Percentiles rank a stretch among this genome's conserved stretches.
Conservation (phyloP, 768 basidiomycete genomes). For the Russula olivacea region DNA sequence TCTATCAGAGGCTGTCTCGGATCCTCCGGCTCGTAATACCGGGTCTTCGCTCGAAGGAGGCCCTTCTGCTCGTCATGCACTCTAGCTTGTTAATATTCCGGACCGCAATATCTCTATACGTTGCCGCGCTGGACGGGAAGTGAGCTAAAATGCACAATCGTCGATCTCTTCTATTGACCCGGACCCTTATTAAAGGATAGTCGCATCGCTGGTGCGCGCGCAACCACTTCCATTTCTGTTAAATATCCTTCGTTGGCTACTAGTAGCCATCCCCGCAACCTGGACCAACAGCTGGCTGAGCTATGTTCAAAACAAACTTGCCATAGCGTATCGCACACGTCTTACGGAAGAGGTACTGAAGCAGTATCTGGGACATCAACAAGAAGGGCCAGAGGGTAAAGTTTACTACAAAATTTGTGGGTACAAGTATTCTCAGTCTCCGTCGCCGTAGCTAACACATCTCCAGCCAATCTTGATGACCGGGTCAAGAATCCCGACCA, state of each 20-base stretch:
- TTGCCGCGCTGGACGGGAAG: slow-evolving; percentile 91
- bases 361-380: slow-evolving; percentile 74
- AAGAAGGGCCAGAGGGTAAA: slow-evolving; percentile 63
- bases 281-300: slow-evolving; percentile 91
- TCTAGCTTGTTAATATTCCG: slow-evolving; percentile 83
- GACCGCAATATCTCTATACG: slow-evolving; percentile 89
- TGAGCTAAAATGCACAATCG: slow-evolving; percentile 29
- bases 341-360: slow-evolving; percentile 78
- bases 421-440: slow-evolving; percentile 26
- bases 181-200: slow-evolving; percentile 55
- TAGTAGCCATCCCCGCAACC: slow-evolving; percentile 89
- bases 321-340: slow-evolving; percentile 81
- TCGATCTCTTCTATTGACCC: slow-evolving; percentile 11
- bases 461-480: slow-evolving; percentile 84
- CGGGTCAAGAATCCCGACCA: slow-evolving; percentile 95
- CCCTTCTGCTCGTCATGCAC: slow-evolving; percentile 80
- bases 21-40: slow-evolving; percentile 90
- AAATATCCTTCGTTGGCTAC: slow-evolving; percentile 85
- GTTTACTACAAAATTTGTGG: slow-evolving; percentile 89
- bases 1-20: slow-evolving; percentile 71
- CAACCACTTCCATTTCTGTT: slow-evolving; percentile 69
- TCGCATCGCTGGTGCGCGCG: slow-evolving; percentile 88
- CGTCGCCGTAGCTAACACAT: not conserved
- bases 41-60: slow-evolving; percentile 77
- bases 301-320: slow-evolving; percentile 89